phyloP scores from a whole-genome alignment of 148 eudicot species.

The Hydrangea macrophylla region DNA sequence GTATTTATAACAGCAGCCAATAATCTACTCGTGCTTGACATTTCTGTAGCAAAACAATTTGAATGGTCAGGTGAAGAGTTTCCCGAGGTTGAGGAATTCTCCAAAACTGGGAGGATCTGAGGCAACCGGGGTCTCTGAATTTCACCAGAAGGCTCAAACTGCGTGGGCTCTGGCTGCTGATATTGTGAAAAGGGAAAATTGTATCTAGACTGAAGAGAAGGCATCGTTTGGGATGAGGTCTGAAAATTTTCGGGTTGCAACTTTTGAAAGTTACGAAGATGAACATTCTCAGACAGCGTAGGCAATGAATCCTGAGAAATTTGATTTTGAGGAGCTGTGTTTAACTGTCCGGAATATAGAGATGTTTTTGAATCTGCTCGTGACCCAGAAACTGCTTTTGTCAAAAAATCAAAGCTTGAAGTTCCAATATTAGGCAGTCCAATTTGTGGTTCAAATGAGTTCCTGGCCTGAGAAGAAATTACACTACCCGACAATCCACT shows the following conservation, averaged over 20 bases:
- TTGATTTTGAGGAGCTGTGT: slow-evolving; percentile 30
- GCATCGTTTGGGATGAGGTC: slow-evolving; percentile 23
- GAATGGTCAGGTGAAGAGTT: slow-evolving; percentile 32
- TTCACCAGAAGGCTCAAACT: slow-evolving; percentile 38
- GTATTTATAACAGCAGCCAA: slow-evolving; percentile 60
- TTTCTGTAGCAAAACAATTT: slow-evolving; percentile 33
- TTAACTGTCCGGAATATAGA: slow-evolving; percentile 27
- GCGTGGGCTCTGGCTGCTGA: slow-evolving; percentile 22
- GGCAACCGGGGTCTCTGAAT: slow-evolving; percentile 25
- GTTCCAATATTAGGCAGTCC: slow-evolving; percentile 33
- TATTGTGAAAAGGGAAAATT: slow-evolving; percentile 28
- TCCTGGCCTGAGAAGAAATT: slow-evolving; percentile 27
- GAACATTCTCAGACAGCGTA: slow-evolving; percentile 26
- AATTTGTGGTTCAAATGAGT: slow-evolving; percentile 31
- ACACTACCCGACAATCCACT: slow-evolving; percentile 20
- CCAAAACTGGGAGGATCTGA: slow-evolving; percentile 15
- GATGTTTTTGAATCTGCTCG: slow-evolving; percentile 48
- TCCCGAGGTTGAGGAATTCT: slow-evolving; percentile 23
- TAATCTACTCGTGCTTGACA: slow-evolving; percentile 40
- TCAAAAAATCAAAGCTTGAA: slow-evolving; percentile 17
- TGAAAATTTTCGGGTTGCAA: slow-evolving; percentile 31
- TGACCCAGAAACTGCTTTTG: slow-evolving; percentile 27
- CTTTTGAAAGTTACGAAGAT: slow-evolving; percentile 31
- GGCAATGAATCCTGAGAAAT: slow-evolving; percentile 32
- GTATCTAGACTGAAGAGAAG: slow-evolving; percentile 34